Evolutionary conservation across 345 rosid genomes (phyloP).

Genomic region (Stellera chamaejasme): DNA sequence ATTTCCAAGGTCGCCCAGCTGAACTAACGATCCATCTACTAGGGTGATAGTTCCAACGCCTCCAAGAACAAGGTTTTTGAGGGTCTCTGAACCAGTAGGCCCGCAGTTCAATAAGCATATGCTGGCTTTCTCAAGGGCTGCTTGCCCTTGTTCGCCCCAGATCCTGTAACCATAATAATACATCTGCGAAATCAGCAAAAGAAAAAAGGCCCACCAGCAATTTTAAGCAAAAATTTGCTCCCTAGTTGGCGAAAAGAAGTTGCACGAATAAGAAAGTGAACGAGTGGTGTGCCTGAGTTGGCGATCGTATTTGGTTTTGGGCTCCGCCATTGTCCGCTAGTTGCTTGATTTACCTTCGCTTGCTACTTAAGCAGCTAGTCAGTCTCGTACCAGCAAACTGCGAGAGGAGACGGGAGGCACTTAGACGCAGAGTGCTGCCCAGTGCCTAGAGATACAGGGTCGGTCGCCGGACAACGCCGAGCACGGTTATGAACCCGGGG

Average conservation of each 20-base stretch:
- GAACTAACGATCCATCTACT: conserved; percentile 90
- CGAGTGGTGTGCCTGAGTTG: conserved; percentile 70
- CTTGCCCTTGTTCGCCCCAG: conserved; percentile 96
- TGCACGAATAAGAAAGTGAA: background rate
- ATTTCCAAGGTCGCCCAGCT: conserved; percentile 88
- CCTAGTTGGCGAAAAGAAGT: background rate
- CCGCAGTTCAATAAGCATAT: conserved; percentile 96
- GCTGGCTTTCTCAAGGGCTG: conserved; percentile 80
- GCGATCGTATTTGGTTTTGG: conserved; percentile 89
- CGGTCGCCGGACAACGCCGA: too few relatives aligned
- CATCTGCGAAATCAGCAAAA: background rate
- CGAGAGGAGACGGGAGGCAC: too few relatives aligned
- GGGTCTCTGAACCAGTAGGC: conserved; percentile 93
- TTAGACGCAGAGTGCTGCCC: too few relatives aligned
- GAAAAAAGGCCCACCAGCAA: background rate
- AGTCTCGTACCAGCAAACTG: too few relatives aligned
- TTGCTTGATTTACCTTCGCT: too few relatives aligned
- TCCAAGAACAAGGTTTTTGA: conserved; percentile 95
- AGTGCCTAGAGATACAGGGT: too few relatives aligned
- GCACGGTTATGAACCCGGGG: too few relatives aligned
- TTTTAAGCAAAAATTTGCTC: background rate
- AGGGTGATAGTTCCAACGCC: conserved; percentile 91
- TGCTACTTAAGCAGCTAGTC: too few relatives aligned
- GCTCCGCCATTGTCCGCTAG: conserved; percentile 50
- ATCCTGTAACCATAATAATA: conserved; percentile 39